Percentiles rank a stretch among this genome's conserved stretches.
Conservation (phyloP, 2,329 filamentous ascomycete genomes). For the Fusarium sp. region DNA sequence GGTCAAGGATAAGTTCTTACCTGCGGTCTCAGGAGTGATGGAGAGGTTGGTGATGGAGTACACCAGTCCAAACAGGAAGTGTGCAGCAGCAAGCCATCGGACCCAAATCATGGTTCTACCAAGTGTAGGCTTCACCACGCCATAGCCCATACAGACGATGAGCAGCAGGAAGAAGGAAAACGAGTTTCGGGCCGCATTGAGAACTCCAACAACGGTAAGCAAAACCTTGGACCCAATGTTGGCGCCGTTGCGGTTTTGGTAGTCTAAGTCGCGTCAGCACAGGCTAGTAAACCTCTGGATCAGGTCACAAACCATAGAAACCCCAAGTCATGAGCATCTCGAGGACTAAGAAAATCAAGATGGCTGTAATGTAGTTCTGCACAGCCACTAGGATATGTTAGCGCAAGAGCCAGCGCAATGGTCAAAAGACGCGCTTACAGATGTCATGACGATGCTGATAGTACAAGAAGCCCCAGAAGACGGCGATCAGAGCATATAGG, state of each 20-base stretch:
- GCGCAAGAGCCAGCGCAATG: not conserved
- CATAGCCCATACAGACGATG: conserved; percentile 99
- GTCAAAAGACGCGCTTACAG: conserved; percentile 60
- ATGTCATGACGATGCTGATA: conserved; percentile 95
- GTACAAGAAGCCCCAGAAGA: conserved; percentile 93
- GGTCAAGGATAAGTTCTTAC: conserved; percentile 53
- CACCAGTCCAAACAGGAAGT: conserved; percentile 94
- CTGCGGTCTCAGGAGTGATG: conserved; percentile 87
- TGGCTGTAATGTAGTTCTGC: conserved; percentile 99
- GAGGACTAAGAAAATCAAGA: conserved; percentile 90
- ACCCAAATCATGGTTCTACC: conserved; percentile 96
- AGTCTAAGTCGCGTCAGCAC: conserved; percentile 71
- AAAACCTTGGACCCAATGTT: conserved; percentile 86
- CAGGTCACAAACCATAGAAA: conserved; percentile 79
- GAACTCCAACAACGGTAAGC: conserved; percentile 89
- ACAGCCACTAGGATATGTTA: conserved; percentile 75
- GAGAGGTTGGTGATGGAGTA: conserved; percentile 92
- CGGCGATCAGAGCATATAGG: conserved; percentile 87
- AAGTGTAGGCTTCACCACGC: conserved; percentile 93
- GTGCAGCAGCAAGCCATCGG: conserved; percentile 87
- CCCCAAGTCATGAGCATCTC: conserved; percentile 99
- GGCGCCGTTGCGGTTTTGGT: conserved; percentile 88
- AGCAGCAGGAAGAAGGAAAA: conserved; percentile 98
- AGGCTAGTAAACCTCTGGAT: not conserved
- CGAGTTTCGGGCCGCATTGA: conserved; percentile 94